phyloP scores from a whole-genome alignment of 768 basidiomycete species.

The Boletus sp. region DNA sequence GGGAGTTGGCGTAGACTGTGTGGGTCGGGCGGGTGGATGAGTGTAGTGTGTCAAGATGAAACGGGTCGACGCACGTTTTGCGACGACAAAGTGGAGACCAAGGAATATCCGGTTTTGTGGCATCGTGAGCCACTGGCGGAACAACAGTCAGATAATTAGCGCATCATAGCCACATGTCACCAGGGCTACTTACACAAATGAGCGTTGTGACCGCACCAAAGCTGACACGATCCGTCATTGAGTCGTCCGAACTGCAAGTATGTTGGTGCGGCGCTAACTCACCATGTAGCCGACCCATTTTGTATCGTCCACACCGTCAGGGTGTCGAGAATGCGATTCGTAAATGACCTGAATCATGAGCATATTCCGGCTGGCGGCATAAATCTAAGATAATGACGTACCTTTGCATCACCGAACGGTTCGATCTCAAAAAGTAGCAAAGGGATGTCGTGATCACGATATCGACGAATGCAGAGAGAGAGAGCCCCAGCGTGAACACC shows the following conservation, averaged over 20 bases:
- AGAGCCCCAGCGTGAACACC: conserved; percentile 46
- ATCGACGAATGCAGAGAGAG: conserved; percentile 46
- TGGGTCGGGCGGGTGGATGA: not conserved
- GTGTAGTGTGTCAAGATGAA: not conserved
- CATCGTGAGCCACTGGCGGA: conserved; percentile 18
- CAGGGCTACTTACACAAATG: conserved; percentile 14
- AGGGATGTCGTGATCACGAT: conserved; percentile 44
- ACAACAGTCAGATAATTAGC: not conserved
- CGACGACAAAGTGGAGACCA: conserved; percentile 24
- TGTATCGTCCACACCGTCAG: conserved; percentile 23
- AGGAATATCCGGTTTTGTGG: conserved; percentile 26
- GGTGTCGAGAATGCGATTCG: conserved; percentile 21
- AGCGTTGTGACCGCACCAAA: conserved; percentile 15
- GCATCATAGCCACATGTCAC: not conserved
- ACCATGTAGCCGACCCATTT: conserved; percentile 26
- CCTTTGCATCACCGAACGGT: conserved; percentile 38
- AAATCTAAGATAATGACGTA: conserved; percentile 10
- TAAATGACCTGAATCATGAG: conserved; percentile 7
- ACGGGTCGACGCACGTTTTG: conserved; percentile 14
- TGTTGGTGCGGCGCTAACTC: not conserved
- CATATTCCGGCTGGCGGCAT: not conserved
- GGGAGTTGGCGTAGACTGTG: conserved; percentile 26
- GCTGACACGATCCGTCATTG: conserved; percentile 1
- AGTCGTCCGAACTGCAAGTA: not conserved
- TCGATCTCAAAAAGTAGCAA: conserved; percentile 40